Conservation (phyloP, 768 basidiomycete species). For the Calvatia gigantea region DNA sequence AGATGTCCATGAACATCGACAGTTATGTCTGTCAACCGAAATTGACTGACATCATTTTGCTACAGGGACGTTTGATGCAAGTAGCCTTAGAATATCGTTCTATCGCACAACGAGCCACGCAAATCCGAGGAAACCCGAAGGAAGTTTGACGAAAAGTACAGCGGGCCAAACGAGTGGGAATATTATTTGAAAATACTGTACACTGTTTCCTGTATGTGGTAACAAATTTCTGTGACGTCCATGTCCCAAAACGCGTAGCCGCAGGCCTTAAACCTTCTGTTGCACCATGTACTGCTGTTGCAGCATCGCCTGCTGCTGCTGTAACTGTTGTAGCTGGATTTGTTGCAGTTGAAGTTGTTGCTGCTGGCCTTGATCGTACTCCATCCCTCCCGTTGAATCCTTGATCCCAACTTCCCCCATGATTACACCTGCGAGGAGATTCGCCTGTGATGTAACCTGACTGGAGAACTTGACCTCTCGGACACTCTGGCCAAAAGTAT, state of each 20-base stretch:
- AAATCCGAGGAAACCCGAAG: neutral
- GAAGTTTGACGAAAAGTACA: neutral
- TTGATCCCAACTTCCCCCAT: neutral
- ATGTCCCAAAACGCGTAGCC: no score
- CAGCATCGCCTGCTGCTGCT: neutral
- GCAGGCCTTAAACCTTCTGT: neutral
- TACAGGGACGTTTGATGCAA: neutral
- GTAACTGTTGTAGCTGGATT: neutral
- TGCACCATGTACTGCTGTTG: neutral
- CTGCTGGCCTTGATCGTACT: neutral
- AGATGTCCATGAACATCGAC: neutral
- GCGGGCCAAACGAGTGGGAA: neutral
- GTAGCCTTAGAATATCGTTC: neutral
- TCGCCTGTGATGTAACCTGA: neutral
- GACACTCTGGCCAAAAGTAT: neutral
- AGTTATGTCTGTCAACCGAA: neutral
- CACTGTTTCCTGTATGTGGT: no score
- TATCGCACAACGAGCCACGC: neutral
- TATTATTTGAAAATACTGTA: neutral
- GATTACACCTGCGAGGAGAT: neutral
- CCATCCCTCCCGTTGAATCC: neutral
- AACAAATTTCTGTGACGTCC: no score
- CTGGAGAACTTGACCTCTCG: neutral
- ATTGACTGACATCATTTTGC: neutral
- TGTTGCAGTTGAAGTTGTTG: slow-evolving; percentile 2